Base-by-base conservation (phyloP, 805 yeast species). In the Nematodospora valgi region DNA sequence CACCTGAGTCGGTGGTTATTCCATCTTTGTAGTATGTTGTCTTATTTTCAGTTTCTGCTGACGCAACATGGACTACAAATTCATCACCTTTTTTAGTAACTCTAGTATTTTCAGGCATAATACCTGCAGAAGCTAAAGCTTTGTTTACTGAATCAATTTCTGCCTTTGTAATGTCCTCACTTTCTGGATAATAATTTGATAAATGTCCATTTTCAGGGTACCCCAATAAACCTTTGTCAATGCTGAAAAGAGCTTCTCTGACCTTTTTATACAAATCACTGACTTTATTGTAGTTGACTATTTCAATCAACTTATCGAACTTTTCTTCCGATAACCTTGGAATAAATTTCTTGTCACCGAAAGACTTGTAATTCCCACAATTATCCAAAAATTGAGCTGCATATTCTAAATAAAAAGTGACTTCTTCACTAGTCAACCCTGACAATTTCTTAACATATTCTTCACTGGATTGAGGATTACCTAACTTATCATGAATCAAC, bases 271-370 rank as follows among this genome's bases (percentile, higher is more conserved):
- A 77, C 30, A 68, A 47, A 19, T 53, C 57, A 13, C 58, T 35
- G 22, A 58, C 47, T 2, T 57, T 40, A 16, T 56, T 54, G 39
- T 65, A 61, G 27, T 64, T 64, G 14, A 74, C 54, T 2, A 66
- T 43, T 22, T 56, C 56, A n/a, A 84, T 61, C 22, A 66, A 40
- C 16, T 59, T 45, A 38, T 63, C 72, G 46, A 86, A 79, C 5
- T 69, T 68, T 0, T 58, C 72, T 21, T 46, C 51, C 0, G 70
- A 38, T 25, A 86, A 49, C 33, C 76, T 63, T 26, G 96, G 96
- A 43, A 87, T 70, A 51, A 87, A 87, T 59, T 87, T 87, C 47
- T 77, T 76, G 61, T 87, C 96, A 46, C 96, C 96, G 56, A 87
- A 87, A 1, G 93, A 82, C 61, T 82, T 87, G 62, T 75, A 84